Base-by-base conservation (phyloP, 176 grass and related monocot genomes). In the Juncus inflexus region DNA sequence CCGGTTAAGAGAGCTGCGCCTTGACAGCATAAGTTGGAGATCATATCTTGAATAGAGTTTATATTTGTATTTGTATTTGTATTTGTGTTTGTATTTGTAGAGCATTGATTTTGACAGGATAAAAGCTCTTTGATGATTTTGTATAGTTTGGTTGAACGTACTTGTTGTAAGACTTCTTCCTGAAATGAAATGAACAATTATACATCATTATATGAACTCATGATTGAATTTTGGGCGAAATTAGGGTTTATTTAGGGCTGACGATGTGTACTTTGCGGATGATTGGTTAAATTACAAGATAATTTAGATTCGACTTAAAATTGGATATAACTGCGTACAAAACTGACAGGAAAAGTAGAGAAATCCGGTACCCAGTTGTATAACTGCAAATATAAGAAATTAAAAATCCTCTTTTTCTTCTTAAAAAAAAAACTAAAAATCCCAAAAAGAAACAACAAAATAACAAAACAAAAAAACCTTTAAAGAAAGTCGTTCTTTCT, bases 121-220 rank as follows among this genome's bases (percentile, higher is more conserved):
- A 83, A 64, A 16, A 87, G 47, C 6, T 90, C 84, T 13, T 63
- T 57, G 6, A 96, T 50, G 40, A 78, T 15, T 43, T 61, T 83
- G 61, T 73, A 90, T 76, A 96, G 69, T 38, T 68, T 61, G 15
- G 92, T 91, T 55, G 65, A 74, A 58, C 37, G 66, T 49, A 89
- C 74, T 89, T 97, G 77, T n/a, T 79, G 75, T 54, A 96, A 64
- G 71, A 96, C 64, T 60, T 70, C 75, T 74, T 84, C 91, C 86
- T 95, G 81, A 63, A 49, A 42, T 15, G 28, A 28, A 28, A 28
- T 28, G 19, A 28, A 28, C 19, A 28, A 28, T 28, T 28, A 28
- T 28, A 28, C 1, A 28, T 28, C 19, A 28, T 28, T 28, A 28
- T 28, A 28, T 28, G 19, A 28, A 28, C 19, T 28, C 19, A 28